Percentiles rank a stretch among this genome's conserved stretches.
phyloP scores from a whole-genome alignment of 805 yeast species.

The Pichia occidentalis region DNA sequence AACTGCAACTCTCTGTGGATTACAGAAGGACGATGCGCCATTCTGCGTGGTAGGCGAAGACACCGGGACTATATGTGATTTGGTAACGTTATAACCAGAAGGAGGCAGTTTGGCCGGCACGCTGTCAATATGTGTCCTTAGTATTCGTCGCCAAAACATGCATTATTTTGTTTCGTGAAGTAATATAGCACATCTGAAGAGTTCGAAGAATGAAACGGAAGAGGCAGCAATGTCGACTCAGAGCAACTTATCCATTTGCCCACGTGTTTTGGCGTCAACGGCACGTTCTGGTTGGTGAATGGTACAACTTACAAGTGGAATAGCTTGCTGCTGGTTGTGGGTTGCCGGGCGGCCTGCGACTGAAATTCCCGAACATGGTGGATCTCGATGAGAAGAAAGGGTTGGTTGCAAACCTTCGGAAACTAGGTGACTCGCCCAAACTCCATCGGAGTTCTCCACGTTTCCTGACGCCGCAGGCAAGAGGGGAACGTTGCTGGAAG shows the following conservation, averaged over 20 bases:
- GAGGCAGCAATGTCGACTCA: conserved; percentile 28
- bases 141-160: too few species aligned
- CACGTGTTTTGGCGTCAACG: conserved; percentile 47
- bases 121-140: conserved; percentile 33
- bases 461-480: too few species aligned
- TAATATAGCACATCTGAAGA: background rate
- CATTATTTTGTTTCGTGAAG: too few species aligned
- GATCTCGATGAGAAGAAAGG: too few species aligned
- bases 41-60: conserved; percentile 27
- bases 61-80: conserved; percentile 37
- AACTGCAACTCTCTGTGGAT: conserved; percentile 35
- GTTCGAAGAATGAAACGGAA: conserved; percentile 18
- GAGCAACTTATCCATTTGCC: conserved; percentile 39
- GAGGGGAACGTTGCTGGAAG: too few species aligned
- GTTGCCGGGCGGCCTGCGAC: too few species aligned
- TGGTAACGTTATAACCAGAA: conserved; percentile 42
- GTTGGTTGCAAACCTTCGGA: too few species aligned
- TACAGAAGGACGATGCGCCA: conserved; percentile 18
- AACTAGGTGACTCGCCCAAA: too few species aligned
- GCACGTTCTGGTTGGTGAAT: conserved; percentile 42
- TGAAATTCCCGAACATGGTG: too few species aligned
- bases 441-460: too few species aligned
- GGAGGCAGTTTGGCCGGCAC: conserved; percentile 45
- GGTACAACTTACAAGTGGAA: too few species aligned
- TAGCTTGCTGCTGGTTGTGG: too few species aligned